Evolutionary conservation across 768 basidiomycete genomes (phyloP).

Genomic region (Lactifluus echinatus): DNA sequence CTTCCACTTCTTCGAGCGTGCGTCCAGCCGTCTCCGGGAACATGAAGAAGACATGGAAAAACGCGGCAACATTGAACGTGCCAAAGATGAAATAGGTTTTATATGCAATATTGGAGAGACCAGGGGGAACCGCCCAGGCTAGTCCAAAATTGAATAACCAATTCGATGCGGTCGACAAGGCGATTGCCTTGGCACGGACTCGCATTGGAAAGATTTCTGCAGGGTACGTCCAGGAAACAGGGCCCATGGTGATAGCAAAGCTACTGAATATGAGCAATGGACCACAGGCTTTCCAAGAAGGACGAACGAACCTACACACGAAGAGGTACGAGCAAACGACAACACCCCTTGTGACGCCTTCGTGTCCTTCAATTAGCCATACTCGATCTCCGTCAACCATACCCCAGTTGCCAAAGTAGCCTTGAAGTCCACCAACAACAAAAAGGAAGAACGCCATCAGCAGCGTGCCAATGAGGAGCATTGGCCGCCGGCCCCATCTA

Average conservation of each 20-base stretch:
- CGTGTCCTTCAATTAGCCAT: constrained; percentile 54
- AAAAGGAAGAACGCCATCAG: constrained; percentile 71
- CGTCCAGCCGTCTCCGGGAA: constrained; percentile 72
- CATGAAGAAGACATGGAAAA: constrained; percentile 67
- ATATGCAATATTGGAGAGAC: constrained; percentile 57
- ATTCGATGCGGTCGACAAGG: constrained; percentile 34
- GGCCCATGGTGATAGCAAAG: constrained; percentile 57
- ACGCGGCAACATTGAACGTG: constrained; percentile 65
- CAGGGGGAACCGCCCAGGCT: constrained; percentile 60
- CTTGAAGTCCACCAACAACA: constrained; percentile 72
- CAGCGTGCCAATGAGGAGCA: constrained; percentile 55
- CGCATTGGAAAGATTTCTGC: constrained; percentile 32
- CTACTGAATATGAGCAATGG: neutral
- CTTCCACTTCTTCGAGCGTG: constrained; percentile 72
- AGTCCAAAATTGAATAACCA: constrained; percentile 40
- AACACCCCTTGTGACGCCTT: constrained; percentile 53
- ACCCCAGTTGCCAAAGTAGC: constrained; percentile 56
- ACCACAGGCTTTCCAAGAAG: neutral
- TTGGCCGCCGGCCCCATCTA: constrained; percentile 70
- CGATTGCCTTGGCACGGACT: constrained; percentile 36
- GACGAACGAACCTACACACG: constrained; percentile 40
- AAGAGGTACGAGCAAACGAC: constrained; percentile 74
- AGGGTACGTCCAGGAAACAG: constrained; percentile 54
- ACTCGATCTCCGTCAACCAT: constrained; percentile 34
- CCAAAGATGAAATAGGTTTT: constrained; percentile 76